These are phyloP conservation scores for Suillus fuscotomentosus DNA, from an alignment of 768 basidiomycete species.

Conservation along the genomic window DNA sequence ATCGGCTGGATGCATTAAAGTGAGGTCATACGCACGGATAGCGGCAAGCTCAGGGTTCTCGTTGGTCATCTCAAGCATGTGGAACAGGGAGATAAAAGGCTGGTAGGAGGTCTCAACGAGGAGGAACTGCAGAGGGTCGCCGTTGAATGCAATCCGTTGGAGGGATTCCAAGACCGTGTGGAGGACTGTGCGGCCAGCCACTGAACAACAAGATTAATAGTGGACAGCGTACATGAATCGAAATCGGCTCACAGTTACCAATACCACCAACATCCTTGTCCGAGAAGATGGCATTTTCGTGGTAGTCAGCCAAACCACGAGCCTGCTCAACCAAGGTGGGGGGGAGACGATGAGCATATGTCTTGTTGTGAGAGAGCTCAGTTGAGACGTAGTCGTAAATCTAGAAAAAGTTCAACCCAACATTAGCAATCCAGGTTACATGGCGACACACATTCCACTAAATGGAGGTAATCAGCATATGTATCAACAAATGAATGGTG, in stretches of 20 bases:
- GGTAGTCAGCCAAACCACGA: constrained; percentile 41
- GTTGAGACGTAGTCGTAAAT: constrained; percentile 78
- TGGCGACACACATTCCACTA: constrained; percentile 67
- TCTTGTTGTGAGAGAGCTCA: constrained; percentile 77
- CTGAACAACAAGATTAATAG: constrained; percentile 34
- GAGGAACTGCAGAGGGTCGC: constrained; percentile 76
- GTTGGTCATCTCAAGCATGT: constrained; percentile 62
- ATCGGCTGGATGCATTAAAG: constrained; percentile 2
- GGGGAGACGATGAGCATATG: constrained; percentile 74
- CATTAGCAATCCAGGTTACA: not conserved
- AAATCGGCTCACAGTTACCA: not conserved
- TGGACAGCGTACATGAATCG: not conserved
- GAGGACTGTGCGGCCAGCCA: constrained; percentile 79
- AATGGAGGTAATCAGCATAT: constrained; percentile 10
- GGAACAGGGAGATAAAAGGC: constrained; percentile 87
- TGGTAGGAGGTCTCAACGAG: constrained; percentile 83
- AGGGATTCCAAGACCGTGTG: constrained; percentile 70
- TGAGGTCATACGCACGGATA: constrained; percentile 55
- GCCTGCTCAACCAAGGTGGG: constrained; percentile 76
- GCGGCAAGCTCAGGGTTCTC: constrained; percentile 57
- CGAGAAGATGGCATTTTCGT: no score
- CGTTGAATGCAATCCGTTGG: constrained; percentile 75
- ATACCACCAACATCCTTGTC: no score
- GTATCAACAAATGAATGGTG: constrained; percentile 1
- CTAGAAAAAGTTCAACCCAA: constrained; percentile 31